Percentiles rank a stretch among this genome's conserved stretches.
These are phyloP conservation scores for Raddia guianensis DNA, from an alignment of 176 grass and related monocot genomes.

Conservation along the genomic window DNA sequence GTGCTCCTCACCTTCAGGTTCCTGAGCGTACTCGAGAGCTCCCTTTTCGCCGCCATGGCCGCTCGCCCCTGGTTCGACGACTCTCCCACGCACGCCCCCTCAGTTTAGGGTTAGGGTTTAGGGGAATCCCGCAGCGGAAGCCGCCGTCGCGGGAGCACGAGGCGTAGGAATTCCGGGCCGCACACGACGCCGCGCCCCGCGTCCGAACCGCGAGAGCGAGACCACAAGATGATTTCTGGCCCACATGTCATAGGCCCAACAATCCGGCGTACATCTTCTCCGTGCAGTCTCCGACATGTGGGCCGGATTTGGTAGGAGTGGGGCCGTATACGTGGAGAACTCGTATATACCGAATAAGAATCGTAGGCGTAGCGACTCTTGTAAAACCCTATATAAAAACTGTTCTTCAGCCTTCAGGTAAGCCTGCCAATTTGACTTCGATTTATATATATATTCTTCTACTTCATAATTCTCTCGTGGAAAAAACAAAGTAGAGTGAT, in stretches of 20 bases:
- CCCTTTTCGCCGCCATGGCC: slow-evolving; percentile 77
- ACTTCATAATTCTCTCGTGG: neutral
- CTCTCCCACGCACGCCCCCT: neutral
- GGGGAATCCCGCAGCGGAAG: neutral
- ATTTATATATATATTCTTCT: neutral
- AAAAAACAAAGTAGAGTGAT: neutral
- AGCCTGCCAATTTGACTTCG: neutral
- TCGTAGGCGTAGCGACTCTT: neutral
- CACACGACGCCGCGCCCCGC: neutral
- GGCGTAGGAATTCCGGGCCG: neutral
- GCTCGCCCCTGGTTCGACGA: neutral
- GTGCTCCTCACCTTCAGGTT: slow-evolving; percentile 63
- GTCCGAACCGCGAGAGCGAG: too few relatives aligned
- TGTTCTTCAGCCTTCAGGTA: too few relatives aligned
- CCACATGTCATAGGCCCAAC: neutral
- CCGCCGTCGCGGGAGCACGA: neutral
- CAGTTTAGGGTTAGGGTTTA: slow-evolving; percentile 50
- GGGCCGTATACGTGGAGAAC: neutral
- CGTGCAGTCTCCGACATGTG: neutral
- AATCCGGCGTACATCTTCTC: too few relatives aligned
- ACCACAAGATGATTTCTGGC: slow-evolving; percentile 3
- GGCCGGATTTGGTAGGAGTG: neutral
- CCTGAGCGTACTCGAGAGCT: slow-evolving; percentile 86
- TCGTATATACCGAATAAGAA: neutral
- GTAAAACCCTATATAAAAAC: neutral